phyloP scores from a whole-genome alignment of 108 stramenopile species.

The Nannochloropsis oceanica region DNA sequence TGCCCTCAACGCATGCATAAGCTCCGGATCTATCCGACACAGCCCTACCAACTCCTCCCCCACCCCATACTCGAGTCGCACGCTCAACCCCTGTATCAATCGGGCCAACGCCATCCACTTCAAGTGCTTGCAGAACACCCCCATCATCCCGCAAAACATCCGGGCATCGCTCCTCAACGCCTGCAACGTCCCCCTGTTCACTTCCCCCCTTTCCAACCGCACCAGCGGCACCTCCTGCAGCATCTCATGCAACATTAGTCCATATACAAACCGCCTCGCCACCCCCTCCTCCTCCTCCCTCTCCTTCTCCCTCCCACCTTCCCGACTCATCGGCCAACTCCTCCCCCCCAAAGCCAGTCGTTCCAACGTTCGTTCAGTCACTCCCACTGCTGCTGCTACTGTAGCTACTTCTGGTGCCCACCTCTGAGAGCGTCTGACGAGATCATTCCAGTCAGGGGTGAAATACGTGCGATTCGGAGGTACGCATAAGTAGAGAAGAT shows the following conservation, averaged over 20 bases:
- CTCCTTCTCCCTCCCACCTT: neutral
- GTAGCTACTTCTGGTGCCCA: neutral
- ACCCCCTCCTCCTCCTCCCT: neutral
- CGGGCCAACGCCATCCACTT: constrained; percentile 18
- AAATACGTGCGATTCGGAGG: neutral
- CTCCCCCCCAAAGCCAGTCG: neutral
- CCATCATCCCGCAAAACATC: constrained; percentile 25
- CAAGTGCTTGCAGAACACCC: constrained; percentile 11
- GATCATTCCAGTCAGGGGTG: neutral
- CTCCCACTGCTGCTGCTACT: neutral
- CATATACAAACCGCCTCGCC: neutral
- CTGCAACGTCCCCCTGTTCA: constrained; percentile 16
- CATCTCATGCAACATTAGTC: neutral
- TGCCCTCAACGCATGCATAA: constrained; percentile 10
- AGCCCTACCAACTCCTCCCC: constrained; percentile 18
- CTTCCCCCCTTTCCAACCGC: neutral
- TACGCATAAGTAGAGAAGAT: constrained; percentile 1
- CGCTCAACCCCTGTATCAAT: constrained; percentile 7
- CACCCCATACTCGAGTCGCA: constrained; percentile 15
- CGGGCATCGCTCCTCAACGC: constrained; percentile 11
- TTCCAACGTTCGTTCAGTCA: neutral
- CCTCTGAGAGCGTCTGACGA: neutral
- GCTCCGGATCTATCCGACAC: constrained; percentile 8
- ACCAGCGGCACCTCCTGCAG: neutral
- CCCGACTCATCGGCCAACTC: neutral